Conservation (phyloP, 257 asterid species). For the Lantana camara region DNA sequence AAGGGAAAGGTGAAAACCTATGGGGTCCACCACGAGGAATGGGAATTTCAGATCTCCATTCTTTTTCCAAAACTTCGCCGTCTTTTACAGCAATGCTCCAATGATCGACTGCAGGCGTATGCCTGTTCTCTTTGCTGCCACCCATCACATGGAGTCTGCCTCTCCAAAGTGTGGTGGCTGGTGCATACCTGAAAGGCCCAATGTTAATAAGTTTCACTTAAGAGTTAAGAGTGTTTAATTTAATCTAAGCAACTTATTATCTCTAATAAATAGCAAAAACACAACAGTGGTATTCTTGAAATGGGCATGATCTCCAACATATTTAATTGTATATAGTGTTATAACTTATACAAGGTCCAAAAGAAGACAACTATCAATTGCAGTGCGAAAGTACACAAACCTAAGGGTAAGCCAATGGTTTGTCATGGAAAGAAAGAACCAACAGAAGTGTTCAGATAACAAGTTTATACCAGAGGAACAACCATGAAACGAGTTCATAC, state of each 20-base stretch:
- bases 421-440: slow-evolving; percentile 5
- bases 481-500: slow-evolving; percentile 37
- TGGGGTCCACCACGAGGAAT: slow-evolving; percentile 98
- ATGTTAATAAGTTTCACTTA: slow-evolving; percentile 20
- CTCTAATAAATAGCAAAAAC: too few species aligned
- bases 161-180: slow-evolving; percentile 94
- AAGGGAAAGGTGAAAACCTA: slow-evolving; percentile 49
- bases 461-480: slow-evolving; percentile 12
- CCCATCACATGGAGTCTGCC: slow-evolving; percentile 98
- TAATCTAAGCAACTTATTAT: too few species aligned
- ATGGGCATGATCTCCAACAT: neutral
- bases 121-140: slow-evolving; percentile 90
- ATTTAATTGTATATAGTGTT: neutral
- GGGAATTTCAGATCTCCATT: slow-evolving; percentile 78
- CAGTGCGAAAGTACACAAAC: neutral
- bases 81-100: slow-evolving; percentile 90
- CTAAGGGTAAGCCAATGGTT: neutral
- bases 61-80: slow-evolving; percentile 81
- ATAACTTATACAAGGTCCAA: neutral
- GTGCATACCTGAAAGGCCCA: slow-evolving; percentile 73
- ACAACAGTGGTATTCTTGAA: too few species aligned
- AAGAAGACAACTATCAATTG: neutral
- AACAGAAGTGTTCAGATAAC: slow-evolving; percentile 8
- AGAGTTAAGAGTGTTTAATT: too few species aligned
- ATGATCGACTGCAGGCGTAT: slow-evolving; percentile 74